Base-by-base conservation (phyloP, 2,329 filamentous ascomycete genomes). In the Aulographum hederae region DNA sequence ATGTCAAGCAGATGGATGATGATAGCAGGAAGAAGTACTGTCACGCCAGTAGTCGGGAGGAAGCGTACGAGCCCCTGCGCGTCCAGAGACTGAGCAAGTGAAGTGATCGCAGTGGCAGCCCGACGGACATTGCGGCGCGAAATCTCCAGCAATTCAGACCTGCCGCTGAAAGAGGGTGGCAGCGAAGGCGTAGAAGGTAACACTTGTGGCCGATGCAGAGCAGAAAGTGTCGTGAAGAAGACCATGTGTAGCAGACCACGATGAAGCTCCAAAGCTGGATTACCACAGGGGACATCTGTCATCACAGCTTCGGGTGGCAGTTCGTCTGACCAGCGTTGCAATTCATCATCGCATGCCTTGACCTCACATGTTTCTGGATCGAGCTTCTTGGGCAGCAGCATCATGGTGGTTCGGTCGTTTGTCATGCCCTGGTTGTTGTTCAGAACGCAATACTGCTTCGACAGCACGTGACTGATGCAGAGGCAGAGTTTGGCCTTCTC, bases 1-100 rank as follows among this genome's bases (percentile, higher is more conserved):
- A 93, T 86, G 50, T 93, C 82, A 5, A 93, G 67, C 13, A 94
- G 67, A 47, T 93, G 85, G 34, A 92, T 91, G 42, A 93, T 92
- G 58, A 93, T 86, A 14, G 85, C 84, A 0, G 85, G 85, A 2
- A 93, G 67, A 4, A 94, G 73, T 26, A 91, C 82, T 0, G 85
- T 93, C 6, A 93, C 84, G 25, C 84, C 84, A 0, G 82, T 86
- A 0, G 84, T 93, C 2, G 85, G 84, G 6, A 93, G 67, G 45
- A 73, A 92, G 35, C 67, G 69, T 38, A 86, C 82, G 10, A 93
- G 63, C 30, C 75, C 69, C 29, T 75, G 60, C 21, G 66, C 63
- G 47, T 82, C 76, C 28, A 94, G 62, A 40, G 82, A 74, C 29
- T 77, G 69, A 1, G 80, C 78, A 53, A 92, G 85, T 34, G 69